Conservation (phyloP, 164 flowering plant species). For the Echeveria elegans region DNA sequence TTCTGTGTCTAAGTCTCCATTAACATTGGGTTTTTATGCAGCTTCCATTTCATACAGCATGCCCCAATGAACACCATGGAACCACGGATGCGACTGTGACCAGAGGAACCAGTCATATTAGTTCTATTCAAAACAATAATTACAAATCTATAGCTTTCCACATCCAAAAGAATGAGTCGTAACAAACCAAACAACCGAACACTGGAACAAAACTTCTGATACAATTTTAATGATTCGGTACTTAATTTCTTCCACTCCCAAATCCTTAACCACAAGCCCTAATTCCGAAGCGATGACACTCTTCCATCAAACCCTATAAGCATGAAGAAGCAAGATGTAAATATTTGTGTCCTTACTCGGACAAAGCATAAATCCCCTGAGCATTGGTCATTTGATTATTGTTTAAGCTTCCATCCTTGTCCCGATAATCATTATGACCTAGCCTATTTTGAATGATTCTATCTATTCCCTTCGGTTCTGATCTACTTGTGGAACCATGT, state of each 20-base stretch:
- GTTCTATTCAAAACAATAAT: not conserved
- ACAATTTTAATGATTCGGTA: not conserved
- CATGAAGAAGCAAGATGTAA: too few relatives aligned
- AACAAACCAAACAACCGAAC: not conserved
- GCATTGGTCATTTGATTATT: too few relatives aligned
- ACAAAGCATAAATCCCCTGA: too few relatives aligned
- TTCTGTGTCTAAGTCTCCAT: slow-evolving; percentile 70
- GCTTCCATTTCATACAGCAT: slow-evolving; percentile 70
- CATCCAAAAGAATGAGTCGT: not conserved
- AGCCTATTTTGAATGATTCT: too few relatives aligned
- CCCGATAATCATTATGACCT: too few relatives aligned
- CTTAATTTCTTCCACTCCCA: slow-evolving; percentile 70
- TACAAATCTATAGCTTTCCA: not conserved
- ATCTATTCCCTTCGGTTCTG: too few relatives aligned
- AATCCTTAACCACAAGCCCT: slow-evolving; percentile 68
- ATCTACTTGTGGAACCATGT: too few relatives aligned
- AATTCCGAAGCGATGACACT: slow-evolving; percentile 79
- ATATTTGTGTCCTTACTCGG: too few relatives aligned
- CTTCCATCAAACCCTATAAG: too few relatives aligned
- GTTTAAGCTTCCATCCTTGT: too few relatives aligned
- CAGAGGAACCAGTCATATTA: not conserved
- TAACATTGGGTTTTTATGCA: slow-evolving; percentile 58
- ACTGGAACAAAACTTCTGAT: not conserved
- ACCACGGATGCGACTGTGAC: slow-evolving; percentile 72
- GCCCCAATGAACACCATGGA: slow-evolving; percentile 50